Evolutionary conservation across 2,329 filamentous ascomycete species (phyloP), one percentile per base, ranked within the genome.

Genomic region (Dendryphion nanum): DNA sequence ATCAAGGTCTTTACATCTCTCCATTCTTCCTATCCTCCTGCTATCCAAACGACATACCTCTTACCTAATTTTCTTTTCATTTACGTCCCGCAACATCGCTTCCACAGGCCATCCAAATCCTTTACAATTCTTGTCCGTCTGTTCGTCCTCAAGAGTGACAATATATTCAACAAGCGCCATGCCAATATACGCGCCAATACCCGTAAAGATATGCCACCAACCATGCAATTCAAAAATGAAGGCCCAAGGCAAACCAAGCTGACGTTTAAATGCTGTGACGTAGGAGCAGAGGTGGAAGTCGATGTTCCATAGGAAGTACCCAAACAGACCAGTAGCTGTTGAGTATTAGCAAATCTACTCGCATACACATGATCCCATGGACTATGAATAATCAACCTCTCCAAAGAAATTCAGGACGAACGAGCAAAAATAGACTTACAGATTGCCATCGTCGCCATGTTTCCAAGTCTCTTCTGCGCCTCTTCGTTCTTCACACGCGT

Each of bases 201-300:
- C 79, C 0, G 79, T 83, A 18, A 81, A 61, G 13, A 82, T 60
- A 48, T 83, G 79, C 79, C 79, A 83, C 79, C 78, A 82, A 1
- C 78, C 79, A 50, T 82, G 79, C 12, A 82, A 51, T 59, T 82
- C 79, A 4, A 82, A 54, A 0, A 77, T 21, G 57, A 76, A 79
- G 2, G 72, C 74, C 70, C 68, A 77, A 0, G 79, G 79, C 30
- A 79, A 54, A 0, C 79, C 78, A 2, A 81, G 47, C 0, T 37
- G 46, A 6, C 62, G 59, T 33, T 77, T 72, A 8, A 73, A 45
- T 0, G 46, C 41, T 2, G 76, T 72, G 17, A 82, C 62, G 41
- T 70, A 54, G 0, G 58, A 53, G 48, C 79, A 83, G 10, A 69
- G 64, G 48, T 77, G 70, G 7, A 76, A 69, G 31, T 82, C 79